Evolutionary conservation across 179 eudicot genomes (phyloP), one percentile per base, ranked within the genome.

Genomic region (Spergularia azorica): DNA sequence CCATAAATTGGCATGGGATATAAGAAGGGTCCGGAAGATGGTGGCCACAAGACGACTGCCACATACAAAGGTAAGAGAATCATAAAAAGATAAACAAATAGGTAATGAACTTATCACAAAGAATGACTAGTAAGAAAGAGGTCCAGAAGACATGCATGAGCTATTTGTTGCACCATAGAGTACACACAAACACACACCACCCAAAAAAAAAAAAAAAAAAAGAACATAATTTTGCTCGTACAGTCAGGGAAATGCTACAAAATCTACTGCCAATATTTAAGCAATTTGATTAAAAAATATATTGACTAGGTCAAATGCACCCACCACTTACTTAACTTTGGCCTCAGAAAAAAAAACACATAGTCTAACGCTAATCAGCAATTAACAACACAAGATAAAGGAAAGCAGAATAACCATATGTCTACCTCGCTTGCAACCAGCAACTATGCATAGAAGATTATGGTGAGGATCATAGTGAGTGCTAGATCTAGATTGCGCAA

Each of bases 381-480:
- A 67, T 21, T 8, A 46, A 55, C 57, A 71, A 6, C 66, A 82
- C 54, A 18, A 46, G 51, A 57, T 38, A 48, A 50, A 38, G 50
- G 8, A 11, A 67, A 26, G 51, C 26, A 57, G 38, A 20, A 63
- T 10, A 57, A 11, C 51, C 41, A 79, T 26, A 64, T 43, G 56
- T 17, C 12, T 60, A 92, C 98, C 97, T 88, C 83, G 88, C 83
- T 92, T 95, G 80, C 91, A 71, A 73, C 98, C 98, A 79, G 96
- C 60, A 76, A 95, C 85, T 64, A 92, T 73, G 69, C 97, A 95
- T 64, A 95, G 76, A 79, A 95, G 88, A 72, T 95, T 92, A 60
- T 92, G 96, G 78, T 92, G 97, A 64, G 98, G 98, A 88, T 95
- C 96, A 80, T 95, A 95, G 82, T 95, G 98, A 70, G 93, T 89